Percentiles rank a stretch among this genome's conserved stretches.
These are phyloP conservation scores for Agaricus sinodeliciosus DNA, from an alignment of 768 basidiomycete genomes.

Conservation along the genomic window DNA sequence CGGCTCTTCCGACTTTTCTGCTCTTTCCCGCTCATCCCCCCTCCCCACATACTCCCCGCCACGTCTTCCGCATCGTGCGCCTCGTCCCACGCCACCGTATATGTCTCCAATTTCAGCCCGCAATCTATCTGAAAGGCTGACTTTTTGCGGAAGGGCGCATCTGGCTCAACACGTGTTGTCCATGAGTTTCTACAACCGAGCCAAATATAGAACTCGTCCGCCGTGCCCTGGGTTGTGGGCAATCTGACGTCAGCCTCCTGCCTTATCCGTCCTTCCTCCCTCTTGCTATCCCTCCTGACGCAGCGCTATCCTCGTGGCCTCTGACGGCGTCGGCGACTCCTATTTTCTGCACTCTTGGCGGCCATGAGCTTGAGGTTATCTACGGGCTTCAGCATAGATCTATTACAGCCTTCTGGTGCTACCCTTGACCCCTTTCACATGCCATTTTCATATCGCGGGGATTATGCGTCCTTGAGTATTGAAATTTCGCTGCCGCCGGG, in stretches of 20 bases:
- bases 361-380: too few species aligned
- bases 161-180: constrained; percentile 6
- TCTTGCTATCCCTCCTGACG: not conserved
- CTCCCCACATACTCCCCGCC: not conserved
- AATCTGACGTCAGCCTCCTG: not conserved
- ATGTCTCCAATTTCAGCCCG: not conserved
- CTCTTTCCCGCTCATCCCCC: not conserved
- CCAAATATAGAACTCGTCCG: constrained; percentile 7
- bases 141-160: not conserved
- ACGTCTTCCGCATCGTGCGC: not conserved
- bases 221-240: constrained; percentile 9
- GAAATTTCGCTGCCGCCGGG: too few species aligned
- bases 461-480: too few species aligned
- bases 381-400: too few species aligned
- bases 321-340: too few species aligned
- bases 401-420: too few species aligned
- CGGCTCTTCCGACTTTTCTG: not conserved
- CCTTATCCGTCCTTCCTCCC: constrained; percentile 1
- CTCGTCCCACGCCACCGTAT: not conserved
- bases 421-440: too few species aligned
- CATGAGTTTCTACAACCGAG: constrained; percentile 6
- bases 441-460: too few species aligned
- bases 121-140: not conserved
- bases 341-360: too few species aligned
- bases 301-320: constrained; percentile 5